Evolutionary conservation across 1,284 basidiomycete species (phyloP).

Genomic region (Sanghuangporus sanghuang): DNA sequence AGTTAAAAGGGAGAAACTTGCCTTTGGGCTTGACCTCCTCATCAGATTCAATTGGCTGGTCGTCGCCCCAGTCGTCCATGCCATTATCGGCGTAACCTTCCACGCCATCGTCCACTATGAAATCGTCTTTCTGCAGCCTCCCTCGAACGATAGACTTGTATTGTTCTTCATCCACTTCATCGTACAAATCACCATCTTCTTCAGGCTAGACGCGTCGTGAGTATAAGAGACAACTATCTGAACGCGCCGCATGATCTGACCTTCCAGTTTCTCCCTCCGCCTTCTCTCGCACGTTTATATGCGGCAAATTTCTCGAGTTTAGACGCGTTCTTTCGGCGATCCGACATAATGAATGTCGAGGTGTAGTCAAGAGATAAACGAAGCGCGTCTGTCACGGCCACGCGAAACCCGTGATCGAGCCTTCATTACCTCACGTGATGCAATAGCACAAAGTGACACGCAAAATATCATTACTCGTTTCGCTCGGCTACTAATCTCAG

Average conservation of each 20-base stretch:
- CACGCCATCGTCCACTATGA: conserved; percentile 92
- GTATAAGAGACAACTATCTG: neutral
- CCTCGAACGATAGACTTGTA: conserved; percentile 85
- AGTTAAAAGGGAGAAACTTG: neutral
- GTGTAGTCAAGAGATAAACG: conserved; percentile 3
- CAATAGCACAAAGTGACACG: neutral
- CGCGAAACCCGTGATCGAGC: neutral
- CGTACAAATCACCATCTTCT: conserved; percentile 78
- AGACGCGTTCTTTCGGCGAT: conserved; percentile 24
- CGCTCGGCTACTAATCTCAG: too few species aligned
- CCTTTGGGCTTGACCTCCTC: conserved; percentile 28
- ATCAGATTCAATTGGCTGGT: conserved; percentile 39
- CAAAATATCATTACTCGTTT: too few species aligned
- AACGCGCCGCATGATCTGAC: conserved; percentile 23
- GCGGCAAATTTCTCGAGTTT: conserved; percentile 31
- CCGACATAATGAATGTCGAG: conserved; percentile 7
- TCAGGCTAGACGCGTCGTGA: conserved; percentile 36
- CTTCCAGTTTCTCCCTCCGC: conserved; percentile 33
- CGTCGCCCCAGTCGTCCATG: conserved; percentile 84
- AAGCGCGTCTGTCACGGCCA: conserved; percentile 9
- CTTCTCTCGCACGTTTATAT: conserved; percentile 32
- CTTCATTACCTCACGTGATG: too few species aligned
- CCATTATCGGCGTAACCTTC: conserved; percentile 95
- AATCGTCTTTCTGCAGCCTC: conserved; percentile 88
- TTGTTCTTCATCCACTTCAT: conserved; percentile 89